Conservation (phyloP, 1,284 basidiomycete species). For the Leccinum solheimii region DNA sequence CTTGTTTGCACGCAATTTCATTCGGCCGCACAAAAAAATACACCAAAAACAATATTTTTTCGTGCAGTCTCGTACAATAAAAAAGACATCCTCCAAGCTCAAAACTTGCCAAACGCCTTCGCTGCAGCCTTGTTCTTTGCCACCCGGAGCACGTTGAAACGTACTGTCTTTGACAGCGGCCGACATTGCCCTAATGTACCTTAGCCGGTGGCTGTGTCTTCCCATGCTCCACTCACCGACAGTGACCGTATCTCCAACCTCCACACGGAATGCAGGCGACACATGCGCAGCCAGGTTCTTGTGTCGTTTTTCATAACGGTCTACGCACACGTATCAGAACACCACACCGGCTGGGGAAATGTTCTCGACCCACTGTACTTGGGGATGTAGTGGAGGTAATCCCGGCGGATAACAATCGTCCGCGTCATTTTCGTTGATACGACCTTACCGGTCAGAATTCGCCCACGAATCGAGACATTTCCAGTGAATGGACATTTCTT, state of each 20-base stretch:
- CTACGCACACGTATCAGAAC: constrained; percentile 40
- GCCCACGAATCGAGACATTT: constrained; percentile 96
- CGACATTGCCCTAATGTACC: constrained; percentile 83
- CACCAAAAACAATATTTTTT: constrained; percentile 3
- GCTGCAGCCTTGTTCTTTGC: constrained; percentile 83
- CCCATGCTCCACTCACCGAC: constrained; percentile 69
- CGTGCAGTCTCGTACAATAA: constrained; percentile 28
- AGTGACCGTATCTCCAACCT: constrained; percentile 90
- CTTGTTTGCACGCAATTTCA: constrained; percentile 31
- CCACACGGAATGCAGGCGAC: constrained; percentile 98
- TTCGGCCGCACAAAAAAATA: constrained; percentile 37
- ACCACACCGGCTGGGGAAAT: neutral
- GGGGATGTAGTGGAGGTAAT: constrained; percentile 98
- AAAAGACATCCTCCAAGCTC: constrained; percentile 32
- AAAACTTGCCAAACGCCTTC: constrained; percentile 96
- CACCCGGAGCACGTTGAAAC: constrained; percentile 97
- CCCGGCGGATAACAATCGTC: constrained; percentile 96
- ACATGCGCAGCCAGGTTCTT: constrained; percentile 98
- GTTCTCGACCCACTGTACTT: constrained; percentile 81
- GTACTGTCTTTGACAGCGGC: constrained; percentile 98
- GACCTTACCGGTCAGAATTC: constrained; percentile 97
- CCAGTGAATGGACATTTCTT: constrained; percentile 99
- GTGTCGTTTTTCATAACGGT: constrained; percentile 97
- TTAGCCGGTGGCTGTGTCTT: constrained; percentile 1
- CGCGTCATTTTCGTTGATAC: constrained; percentile 99